These are phyloP conservation scores for Selenicereus undatus DNA, from an alignment of 148 eudicot genomes.

Conservation along the genomic window DNA sequence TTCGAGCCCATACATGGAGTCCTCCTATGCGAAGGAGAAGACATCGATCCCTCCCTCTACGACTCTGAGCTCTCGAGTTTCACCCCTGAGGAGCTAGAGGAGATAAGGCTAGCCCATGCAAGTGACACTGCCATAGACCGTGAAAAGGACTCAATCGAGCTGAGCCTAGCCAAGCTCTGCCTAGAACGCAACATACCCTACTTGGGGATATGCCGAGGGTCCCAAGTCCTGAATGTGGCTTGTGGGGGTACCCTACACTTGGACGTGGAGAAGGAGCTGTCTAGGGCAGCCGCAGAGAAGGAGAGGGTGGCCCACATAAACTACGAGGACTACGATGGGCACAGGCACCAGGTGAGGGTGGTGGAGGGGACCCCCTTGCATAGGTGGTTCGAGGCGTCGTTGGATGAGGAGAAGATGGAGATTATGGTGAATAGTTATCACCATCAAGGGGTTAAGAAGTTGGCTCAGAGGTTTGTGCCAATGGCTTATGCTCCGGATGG, in stretches of 20 bases:
- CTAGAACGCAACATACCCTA: constrained; percentile 49
- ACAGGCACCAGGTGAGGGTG: constrained; percentile 40
- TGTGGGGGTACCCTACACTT: constrained; percentile 49
- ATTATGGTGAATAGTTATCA: constrained; percentile 49
- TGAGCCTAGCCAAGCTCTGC: constrained; percentile 42
- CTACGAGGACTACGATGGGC: constrained; percentile 46
- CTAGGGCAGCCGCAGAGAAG: neutral
- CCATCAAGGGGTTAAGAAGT: constrained; percentile 45
- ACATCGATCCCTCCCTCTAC: constrained; percentile 46
- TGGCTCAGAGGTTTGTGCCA: constrained; percentile 47
- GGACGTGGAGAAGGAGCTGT: constrained; percentile 43
- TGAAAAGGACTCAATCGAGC: constrained; percentile 48
- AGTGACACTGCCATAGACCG: constrained; percentile 47
- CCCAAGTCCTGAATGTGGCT: constrained; percentile 46
- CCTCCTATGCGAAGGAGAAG: constrained; percentile 51
- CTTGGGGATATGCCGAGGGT: constrained; percentile 51
- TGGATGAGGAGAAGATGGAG: constrained; percentile 30
- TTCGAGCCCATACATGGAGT: constrained; percentile 51
- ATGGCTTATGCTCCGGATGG: constrained; percentile 54
- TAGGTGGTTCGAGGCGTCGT: constrained; percentile 38
- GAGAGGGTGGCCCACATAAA: constrained; percentile 34
- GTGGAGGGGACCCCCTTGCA: constrained; percentile 37
- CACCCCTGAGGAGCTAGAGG: constrained; percentile 40
- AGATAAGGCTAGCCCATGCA: constrained; percentile 31
- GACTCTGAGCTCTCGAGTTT: constrained; percentile 37